Evolutionary conservation across 208 protist genomes (phyloP), one percentile per base, ranked within the genome.

Genomic region (Endotrypanum monterogeii): DNA sequence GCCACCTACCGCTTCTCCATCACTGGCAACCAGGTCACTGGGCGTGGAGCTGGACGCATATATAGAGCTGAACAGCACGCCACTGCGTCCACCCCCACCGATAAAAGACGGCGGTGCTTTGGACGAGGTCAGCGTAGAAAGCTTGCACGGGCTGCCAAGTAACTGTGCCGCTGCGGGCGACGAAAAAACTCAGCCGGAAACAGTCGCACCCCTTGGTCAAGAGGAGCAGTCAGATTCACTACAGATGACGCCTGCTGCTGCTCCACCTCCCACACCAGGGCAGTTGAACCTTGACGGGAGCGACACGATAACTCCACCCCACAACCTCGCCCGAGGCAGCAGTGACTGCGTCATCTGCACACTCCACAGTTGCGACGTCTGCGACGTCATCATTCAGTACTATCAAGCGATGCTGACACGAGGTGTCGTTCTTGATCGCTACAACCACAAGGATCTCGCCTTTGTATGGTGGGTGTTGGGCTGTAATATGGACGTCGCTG

Each of bases 401-500:
- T 95, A 88, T 69, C 91, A 95, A 71, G 91, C 85, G 2, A 80
- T 95, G 48, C 77, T 95, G 6, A 87, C 83, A 0, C 85, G 91
- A 61, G 91, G 88, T 73, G 87, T 95, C 25, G 89, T 95, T 39
- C 71, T 95, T 32, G 91, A 95, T 61, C 82, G 88, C n/a, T 92
- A 91, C 76, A 95, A 87, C 69, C 76, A 90, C 65, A 95, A 95
- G 71, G 89, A 93, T 57, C 71, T 95, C 50, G 85, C 82, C 54
- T 95, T 95, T 82, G 83, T 86, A 48, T 93, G 89, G 85, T 95
- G 91, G 91, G 91, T 95, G 28, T 63, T 95, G n/a, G 85, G 87
- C 9, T 78, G 82, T 20, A 85, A 95, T 69, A 95, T 95, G 91
- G 78, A 92, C 77, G 78, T 79, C 6, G 68, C 69, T 3, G 87